These are phyloP conservation scores for Trametopsis cervina DNA, from an alignment of 768 basidiomycete genomes.

Conservation along the genomic window DNA sequence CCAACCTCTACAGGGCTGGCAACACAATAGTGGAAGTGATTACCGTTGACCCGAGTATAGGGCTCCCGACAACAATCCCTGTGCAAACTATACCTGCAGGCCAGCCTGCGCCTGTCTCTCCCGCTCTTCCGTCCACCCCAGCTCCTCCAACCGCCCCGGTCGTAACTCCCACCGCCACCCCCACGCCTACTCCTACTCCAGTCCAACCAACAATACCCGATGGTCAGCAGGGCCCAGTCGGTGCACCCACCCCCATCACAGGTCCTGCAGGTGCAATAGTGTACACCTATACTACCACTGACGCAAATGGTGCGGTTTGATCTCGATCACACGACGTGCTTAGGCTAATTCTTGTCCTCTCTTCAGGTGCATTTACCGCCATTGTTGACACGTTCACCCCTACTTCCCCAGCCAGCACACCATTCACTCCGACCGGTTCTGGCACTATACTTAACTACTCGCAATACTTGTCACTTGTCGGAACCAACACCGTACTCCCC, in stretches of 20 bases:
- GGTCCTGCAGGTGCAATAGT: conserved; percentile 15
- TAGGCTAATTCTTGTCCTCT: neutral
- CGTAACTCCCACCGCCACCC: conserved; percentile 15
- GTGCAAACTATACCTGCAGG: conserved; percentile 22
- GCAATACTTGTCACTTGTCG: conserved; percentile 22
- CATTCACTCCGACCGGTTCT: conserved; percentile 13
- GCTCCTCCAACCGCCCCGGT: conserved; percentile 19
- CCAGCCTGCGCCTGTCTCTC: neutral
- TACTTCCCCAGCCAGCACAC: conserved; percentile 20
- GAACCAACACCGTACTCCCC: conserved; percentile 20
- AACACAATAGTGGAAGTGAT: conserved; percentile 44
- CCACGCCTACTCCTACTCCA: conserved; percentile 9
- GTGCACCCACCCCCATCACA: conserved; percentile 26
- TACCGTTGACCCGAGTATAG: conserved; percentile 31
- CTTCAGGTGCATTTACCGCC: conserved; percentile 16
- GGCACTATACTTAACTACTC: conserved; percentile 28
- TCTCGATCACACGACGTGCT: too few species aligned
- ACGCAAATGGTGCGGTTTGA: conserved; percentile 24
- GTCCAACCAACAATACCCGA: conserved; percentile 11
- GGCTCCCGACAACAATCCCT: conserved; percentile 33
- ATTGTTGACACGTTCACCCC: conserved; percentile 29
- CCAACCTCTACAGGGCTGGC: conserved; percentile 34
- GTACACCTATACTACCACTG: conserved; percentile 29
- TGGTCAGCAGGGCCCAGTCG: conserved; percentile 45
- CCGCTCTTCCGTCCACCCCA: conserved; percentile 13